These are phyloP conservation scores for Daucus carota DNA, from an alignment of 129 eudicot species.

Conservation along the genomic window DNA sequence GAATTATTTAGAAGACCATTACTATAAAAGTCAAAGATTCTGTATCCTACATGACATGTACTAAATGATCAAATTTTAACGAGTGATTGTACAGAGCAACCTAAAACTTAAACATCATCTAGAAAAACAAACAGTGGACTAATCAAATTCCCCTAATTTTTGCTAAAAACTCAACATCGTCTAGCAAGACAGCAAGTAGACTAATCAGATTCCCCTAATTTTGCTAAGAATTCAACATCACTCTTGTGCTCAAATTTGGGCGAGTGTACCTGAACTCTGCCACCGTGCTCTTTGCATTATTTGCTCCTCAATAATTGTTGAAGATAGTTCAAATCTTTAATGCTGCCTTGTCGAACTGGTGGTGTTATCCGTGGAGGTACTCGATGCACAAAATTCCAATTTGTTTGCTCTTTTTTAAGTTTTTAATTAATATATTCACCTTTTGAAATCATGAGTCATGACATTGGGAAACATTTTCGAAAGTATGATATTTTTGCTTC, in stretches of 20 bases:
- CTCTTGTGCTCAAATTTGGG: neutral
- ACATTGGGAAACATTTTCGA: neutral
- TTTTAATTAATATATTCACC: neutral
- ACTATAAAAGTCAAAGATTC: constrained; percentile 1
- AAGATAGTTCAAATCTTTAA: neutral
- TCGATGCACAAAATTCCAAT: neutral
- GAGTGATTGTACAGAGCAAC: neutral
- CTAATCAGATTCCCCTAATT: no score
- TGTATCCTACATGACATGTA: constrained; percentile 1
- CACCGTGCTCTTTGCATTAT: neutral
- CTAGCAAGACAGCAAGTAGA: neutral
- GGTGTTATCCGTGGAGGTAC: neutral
- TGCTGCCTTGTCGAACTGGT: neutral
- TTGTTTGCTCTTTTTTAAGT: neutral
- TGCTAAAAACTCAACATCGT: neutral
- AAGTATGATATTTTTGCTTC: no score
- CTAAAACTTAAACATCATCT: constrained; percentile 1
- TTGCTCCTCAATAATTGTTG: neutral
- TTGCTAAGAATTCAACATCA: neutral
- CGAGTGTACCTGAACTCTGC: neutral
- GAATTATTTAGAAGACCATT: neutral
- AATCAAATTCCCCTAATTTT: neutral
- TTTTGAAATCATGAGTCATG: neutral
- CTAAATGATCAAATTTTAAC: neutral
- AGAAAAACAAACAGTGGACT: neutral